Evolutionary conservation across 176 grass and related monocot species (phyloP), one percentile per base, ranked within the genome.

Genomic region (Stipa capillata): DNA sequence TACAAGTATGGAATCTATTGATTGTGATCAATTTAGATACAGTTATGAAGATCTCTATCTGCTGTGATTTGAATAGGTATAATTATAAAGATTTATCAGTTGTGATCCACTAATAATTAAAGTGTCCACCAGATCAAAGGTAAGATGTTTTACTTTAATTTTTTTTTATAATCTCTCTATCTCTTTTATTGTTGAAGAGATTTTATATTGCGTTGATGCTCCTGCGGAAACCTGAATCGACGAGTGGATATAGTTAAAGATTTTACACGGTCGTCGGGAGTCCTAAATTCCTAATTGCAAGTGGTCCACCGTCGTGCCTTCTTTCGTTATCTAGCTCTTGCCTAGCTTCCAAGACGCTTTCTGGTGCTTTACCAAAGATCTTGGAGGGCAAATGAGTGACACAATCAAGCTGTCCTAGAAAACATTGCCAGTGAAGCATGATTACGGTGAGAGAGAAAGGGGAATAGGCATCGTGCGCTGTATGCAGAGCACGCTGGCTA

Each of bases 371-470:
- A n/a, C 68, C 68, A 66, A 79, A 79, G 74, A 37, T 57, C 71
- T 79, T 67, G 59, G 74, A 74, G 59, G 86, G 41, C 58, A 56
- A 72, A 63, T 63, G n/a, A n/a, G n/a, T n/a, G 57, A 14, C 79
- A 72, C 65, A 8, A 88, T 84, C 67, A 84, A 74, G 41, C 27
- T 79, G 74, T 59, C 74, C 17, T 4, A 1, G 67, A 84, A 84
- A 79, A 74, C 49, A 73, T 20, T 43, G 57, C 32, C 13, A 4
- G 8, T 59, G 58, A 49, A 49, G 48, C 50, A 88, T 84, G 74
- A 88, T 88, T 55, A 3, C 31, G 66, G n/a, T 14, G 47, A 78
- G 21, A 72, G 72, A 81, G 31, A 44, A 29, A 59, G 28, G 25
- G 78, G 37, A 58, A 35, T 72, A 41, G 23, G 65, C 7, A 47